Evolutionary conservation across 495 filamentous ascomycete species (phyloP), one percentile per base, ranked within the genome.

Genomic region (Tuber indicum): DNA sequence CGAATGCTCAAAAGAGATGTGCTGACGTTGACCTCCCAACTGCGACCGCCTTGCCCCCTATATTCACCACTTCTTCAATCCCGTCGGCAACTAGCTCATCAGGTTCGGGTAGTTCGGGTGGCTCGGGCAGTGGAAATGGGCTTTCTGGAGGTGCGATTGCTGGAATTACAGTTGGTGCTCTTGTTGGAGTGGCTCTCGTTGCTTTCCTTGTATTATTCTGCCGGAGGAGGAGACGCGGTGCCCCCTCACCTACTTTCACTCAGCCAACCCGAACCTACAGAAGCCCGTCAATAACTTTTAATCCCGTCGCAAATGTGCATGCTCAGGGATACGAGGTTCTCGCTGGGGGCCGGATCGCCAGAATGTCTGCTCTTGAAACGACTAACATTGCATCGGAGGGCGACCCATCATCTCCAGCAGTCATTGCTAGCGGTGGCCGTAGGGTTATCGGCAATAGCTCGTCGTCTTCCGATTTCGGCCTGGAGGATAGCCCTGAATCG

Each of bases 301-400:
- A 82, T 58, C 81, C 87, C 85, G 66, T 86, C 85, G 79, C 79
- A 70, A 74, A 75, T 78, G 79, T 84, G 32, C 82, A 87, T 45
- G 88, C 90, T 21, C 86, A 88, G 75, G 90, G 89, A 47, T 92
- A 91, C 78, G 91, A 93, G 77, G 87, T 92, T 45, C 88, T 95
- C 41, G 92, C 94, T 52, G 95, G 94, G 45, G 94, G 93, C 49
- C 90, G 96, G 69, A 94, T 99, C 71, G 92, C 96, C 14, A 90
- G 96, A 49, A 98, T 99, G 96, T 94, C 95, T 45, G 96, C 96
- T 19, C 86, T 99, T 47, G 94, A 98, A 83, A 90, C 74, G 32
- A 72, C 46, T 10, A 80, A 74, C 74, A 52, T 39, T 52, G 69
- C 72, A 39, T 77, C 80, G 12, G 74, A 79, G 43, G 49, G 62